These are phyloP conservation scores for Aspergillus sp. DNA, from an alignment of 2,329 filamentous ascomycete species.

Conservation along the genomic window DNA sequence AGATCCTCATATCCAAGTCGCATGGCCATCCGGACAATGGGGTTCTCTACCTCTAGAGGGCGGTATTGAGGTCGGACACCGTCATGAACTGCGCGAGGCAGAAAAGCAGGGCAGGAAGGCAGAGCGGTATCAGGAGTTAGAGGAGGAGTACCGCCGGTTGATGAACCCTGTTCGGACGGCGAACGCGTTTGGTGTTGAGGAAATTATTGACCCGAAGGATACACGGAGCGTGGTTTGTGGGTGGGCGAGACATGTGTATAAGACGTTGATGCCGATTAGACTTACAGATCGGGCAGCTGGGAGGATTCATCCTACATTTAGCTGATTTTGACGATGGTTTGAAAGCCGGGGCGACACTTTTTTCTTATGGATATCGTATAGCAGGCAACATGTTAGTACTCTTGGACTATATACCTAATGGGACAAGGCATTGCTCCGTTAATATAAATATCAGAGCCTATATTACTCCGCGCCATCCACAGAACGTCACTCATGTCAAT, in stretches of 20 bases:
- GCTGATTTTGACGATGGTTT: not conserved
- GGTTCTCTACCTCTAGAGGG: slow-evolving; percentile 63
- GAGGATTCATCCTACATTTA: slow-evolving; percentile 46
- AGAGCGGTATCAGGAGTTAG: slow-evolving; percentile 56
- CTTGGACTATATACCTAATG: too few relatives aligned
- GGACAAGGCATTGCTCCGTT: too few relatives aligned
- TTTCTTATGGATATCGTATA: not conserved
- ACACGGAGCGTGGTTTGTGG: slow-evolving; percentile 57
- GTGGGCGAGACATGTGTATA: slow-evolving; percentile 59
- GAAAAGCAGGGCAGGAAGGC: slow-evolving; percentile 52
- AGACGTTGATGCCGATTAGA: slow-evolving; percentile 51
- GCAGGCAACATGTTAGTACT: not conserved
- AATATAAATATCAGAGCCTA: too few relatives aligned
- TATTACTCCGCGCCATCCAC: too few relatives aligned
- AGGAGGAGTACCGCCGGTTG: slow-evolving; percentile 59
- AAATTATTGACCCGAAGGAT: slow-evolving; percentile 63
- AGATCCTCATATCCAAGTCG: slow-evolving; percentile 60
- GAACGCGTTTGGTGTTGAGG: slow-evolving; percentile 63
- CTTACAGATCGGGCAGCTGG: slow-evolving; percentile 44
- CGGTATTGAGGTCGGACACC: slow-evolving; percentile 64
- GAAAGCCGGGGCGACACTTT: not conserved
- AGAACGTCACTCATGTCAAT: too few relatives aligned
- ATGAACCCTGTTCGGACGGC: slow-evolving; percentile 67
- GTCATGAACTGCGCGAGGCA: slow-evolving; percentile 58
- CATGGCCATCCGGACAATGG: slow-evolving; percentile 65